phyloP scores from a whole-genome alignment of 148 eudicot species.

The Cornus florida region DNA sequence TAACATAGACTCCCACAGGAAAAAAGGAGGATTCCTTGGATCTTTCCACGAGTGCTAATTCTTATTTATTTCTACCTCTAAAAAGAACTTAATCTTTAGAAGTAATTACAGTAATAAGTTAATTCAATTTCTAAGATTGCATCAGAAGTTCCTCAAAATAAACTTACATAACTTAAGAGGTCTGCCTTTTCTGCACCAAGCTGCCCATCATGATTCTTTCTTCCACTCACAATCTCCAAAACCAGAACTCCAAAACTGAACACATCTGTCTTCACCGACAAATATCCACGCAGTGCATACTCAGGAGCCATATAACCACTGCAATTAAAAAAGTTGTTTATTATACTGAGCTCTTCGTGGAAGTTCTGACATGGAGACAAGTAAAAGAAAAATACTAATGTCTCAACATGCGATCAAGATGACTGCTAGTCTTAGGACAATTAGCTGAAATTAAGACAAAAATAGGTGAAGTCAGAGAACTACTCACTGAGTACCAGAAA shows the following conservation, averaged over 20 bases:
- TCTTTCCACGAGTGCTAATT: not conserved
- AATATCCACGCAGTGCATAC: slow-evolving; percentile 71
- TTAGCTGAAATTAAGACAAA: slow-evolving; percentile 2
- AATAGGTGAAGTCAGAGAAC: not conserved
- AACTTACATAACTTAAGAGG: slow-evolving; percentile 78
- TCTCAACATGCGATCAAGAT: not conserved
- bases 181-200: slow-evolving; percentile 63
- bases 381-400: not conserved
- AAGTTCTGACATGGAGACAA: not conserved
- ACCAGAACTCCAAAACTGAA: slow-evolving; percentile 76
- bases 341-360: not conserved
- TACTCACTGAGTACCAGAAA: slow-evolving; percentile 83
- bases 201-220: slow-evolving; percentile 46
- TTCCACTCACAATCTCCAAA: slow-evolving; percentile 82
- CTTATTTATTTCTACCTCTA: not conserved
- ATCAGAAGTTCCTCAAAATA: not conserved
- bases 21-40: not conserved
- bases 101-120: not conserved
- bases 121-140: not conserved
- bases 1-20: too few relatives aligned
- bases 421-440: too few relatives aligned
- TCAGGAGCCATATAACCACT: slow-evolving; percentile 97
- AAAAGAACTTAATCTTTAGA: not conserved
- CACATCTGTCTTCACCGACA: slow-evolving; percentile 84
- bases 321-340: slow-evolving; percentile 21